Evolutionary conservation across 2,329 filamentous ascomycete species (phyloP), one percentile per base, ranked within the genome.

Genomic region (Geosmithia flava): DNA sequence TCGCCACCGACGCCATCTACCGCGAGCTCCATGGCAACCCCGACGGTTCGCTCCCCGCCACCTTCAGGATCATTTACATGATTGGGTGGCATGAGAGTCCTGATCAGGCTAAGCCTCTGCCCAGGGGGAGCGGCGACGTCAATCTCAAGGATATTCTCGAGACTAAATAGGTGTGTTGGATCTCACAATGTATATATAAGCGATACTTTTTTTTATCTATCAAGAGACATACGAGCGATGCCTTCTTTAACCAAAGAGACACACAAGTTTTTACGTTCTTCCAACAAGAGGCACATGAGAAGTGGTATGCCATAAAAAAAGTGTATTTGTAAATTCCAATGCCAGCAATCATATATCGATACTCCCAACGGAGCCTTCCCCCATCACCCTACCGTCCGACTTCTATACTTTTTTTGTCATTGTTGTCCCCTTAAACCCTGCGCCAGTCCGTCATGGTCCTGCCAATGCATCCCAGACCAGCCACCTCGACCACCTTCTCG

Each of bases 1-100:
- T 96, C 42, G 93, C 93, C 7, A 84, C 81, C 23, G 87, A 97
- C 54, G 86, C 81, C 41, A 95, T 98, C 49, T 98, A 98, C 62
- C 76, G 80, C 45, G 82, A 85, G 60, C 68, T 98, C 49, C 89
- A 98, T 64, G 90, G 87, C 17, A 89, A 94, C 58, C 76, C 81
- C 42, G 84, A 87, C 57, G 85, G 78, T 19, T 78, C 70, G 1
- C 74, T 93, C 52, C 93, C 93, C 1, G 93, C 93, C 1, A 98
- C 93, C 0, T 98, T 96, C 61, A 78, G 93, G 55, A 76, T 95
- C 56, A 96, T 98, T 52, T 95, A 93, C 65, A 96, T 97, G 90
- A 98, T 98, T 65, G 93, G 93, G 0, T 98, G 93, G 93, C 94
- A 91, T 62, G 86, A 90, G 55, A 83, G 86, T 2, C 75, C 77